Percentiles rank a stretch among this genome's conserved stretches.
These are phyloP conservation scores for Phytophthora constricta DNA, from an alignment of 352 stramenopile species.

Conservation along the genomic window DNA sequence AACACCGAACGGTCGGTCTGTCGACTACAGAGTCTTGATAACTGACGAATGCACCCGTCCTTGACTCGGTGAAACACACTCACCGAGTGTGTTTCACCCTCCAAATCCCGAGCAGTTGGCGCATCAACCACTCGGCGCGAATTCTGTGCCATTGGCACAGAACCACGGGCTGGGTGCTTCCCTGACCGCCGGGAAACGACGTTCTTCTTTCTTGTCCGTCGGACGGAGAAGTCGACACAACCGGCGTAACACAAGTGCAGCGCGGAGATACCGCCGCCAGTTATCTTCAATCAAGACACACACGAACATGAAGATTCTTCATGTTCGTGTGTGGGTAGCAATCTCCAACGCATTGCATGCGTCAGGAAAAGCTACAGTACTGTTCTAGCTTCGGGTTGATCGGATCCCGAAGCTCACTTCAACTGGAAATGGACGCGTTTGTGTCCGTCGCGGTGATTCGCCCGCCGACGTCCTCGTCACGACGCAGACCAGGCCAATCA, in stretches of 20 bases:
- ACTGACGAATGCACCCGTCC: too few species aligned
- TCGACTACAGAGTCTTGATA: too few species aligned
- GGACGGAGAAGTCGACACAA: constrained; percentile 12
- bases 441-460: constrained; percentile 18
- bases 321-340: constrained; percentile 3
- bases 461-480: neutral
- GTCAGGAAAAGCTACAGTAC: neutral
- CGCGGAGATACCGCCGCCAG: too few species aligned
- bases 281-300: too few species aligned
- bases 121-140: too few species aligned
- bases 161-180: too few species aligned
- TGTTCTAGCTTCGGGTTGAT: neutral
- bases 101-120: too few species aligned
- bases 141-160: neutral
- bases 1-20: neutral
- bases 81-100: too few species aligned
- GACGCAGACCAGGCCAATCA: constrained; percentile 11
- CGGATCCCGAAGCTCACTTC: too few species aligned
- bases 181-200: too few species aligned
- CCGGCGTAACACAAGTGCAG: neutral
- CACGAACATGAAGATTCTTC: neutral
- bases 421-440: constrained; percentile 25
- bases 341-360: constrained; percentile 7
- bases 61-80: too few species aligned
- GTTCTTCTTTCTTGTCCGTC: neutral